These are phyloP conservation scores for Anisodus tanguticus DNA, from an alignment of 257 asterid species.

Conservation along the genomic window DNA sequence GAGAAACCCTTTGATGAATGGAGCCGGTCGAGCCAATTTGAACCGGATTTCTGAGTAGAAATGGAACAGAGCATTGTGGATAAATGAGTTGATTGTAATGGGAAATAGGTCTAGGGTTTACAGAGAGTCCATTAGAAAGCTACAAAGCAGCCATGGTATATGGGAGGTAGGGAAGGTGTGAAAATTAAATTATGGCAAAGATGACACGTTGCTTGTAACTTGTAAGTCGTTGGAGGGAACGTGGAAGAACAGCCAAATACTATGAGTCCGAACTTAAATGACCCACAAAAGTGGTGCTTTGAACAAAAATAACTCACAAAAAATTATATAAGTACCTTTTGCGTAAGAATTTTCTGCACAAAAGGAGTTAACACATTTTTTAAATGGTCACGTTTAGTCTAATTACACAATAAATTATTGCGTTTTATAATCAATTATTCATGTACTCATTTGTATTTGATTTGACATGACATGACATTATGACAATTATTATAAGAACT, in stretches of 20 bases:
- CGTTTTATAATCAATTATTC: too few relatives aligned
- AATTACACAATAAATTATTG: too few relatives aligned
- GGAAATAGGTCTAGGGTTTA: background rate
- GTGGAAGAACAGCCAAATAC: background rate
- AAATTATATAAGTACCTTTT: too few relatives aligned
- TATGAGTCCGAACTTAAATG: background rate
- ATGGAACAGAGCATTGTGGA: conserved; percentile 55
- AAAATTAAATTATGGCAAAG: background rate
- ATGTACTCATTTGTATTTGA: too few relatives aligned
- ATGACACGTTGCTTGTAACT: conserved; percentile 1
- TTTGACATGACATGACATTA: too few relatives aligned
- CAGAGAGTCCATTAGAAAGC: background rate
- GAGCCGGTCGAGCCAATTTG: conserved; percentile 81
- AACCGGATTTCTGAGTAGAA: conserved; percentile 59
- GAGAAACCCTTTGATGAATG: conserved; percentile 80
- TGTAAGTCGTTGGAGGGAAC: conserved; percentile 20
- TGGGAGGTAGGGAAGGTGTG: background rate
- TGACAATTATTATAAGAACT: too few relatives aligned
- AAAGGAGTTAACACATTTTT: too few relatives aligned
- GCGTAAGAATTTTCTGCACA: too few relatives aligned
- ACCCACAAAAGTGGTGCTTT: too few relatives aligned
- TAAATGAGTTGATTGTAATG: background rate
- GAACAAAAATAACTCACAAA: too few relatives aligned
- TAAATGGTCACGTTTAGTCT: too few relatives aligned
- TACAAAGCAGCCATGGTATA: background rate